Percentiles rank a stretch among this genome's conserved stretches.
Conservation (phyloP, 2,329 filamentous ascomycete species). For the Neofusicoccum ribis region DNA sequence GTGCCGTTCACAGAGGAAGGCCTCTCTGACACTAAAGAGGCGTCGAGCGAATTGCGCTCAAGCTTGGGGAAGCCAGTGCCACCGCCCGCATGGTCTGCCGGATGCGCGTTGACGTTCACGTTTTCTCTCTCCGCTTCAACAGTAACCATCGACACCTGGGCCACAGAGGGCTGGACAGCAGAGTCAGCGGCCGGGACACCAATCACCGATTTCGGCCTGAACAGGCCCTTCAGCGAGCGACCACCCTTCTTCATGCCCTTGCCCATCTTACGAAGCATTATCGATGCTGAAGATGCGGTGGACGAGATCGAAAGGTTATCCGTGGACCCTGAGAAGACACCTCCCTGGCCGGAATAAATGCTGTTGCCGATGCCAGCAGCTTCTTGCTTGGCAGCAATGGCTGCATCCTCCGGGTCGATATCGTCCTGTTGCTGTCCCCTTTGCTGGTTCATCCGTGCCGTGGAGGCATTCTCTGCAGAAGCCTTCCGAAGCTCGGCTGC, state of each 20-base stretch:
- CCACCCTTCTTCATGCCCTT: constrained; percentile 96
- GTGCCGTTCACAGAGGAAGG: constrained; percentile 46
- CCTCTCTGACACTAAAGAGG: constrained; percentile 39
- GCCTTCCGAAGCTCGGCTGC: constrained; percentile 84
- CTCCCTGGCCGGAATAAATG: constrained; percentile 85
- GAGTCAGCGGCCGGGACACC: constrained; percentile 73
- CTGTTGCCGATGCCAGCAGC: constrained; percentile 86
- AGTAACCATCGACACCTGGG: constrained; percentile 92
- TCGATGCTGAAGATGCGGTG: constrained; percentile 83
- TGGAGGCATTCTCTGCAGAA: constrained; percentile 61
- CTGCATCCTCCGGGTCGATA: constrained; percentile 68
- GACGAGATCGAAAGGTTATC: constrained; percentile 93
- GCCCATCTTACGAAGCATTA: constrained; percentile 98
- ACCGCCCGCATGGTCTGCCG: constrained; percentile 66
- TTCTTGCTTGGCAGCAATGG: constrained; percentile 90
- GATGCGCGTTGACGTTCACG: constrained; percentile 73
- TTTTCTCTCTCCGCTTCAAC: constrained; percentile 88
- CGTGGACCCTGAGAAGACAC: constrained; percentile 89
- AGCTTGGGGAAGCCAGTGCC: constrained; percentile 82
- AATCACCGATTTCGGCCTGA: constrained; percentile 88
- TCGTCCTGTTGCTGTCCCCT: constrained; percentile 57
- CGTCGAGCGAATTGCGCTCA: constrained; percentile 79
- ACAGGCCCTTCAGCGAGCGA: constrained; percentile 87
- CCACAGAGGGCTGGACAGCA: constrained; percentile 66
- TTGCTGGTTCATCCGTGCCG: constrained; percentile 56